Base-by-base conservation (phyloP, 805 yeast genomes). In the Starmerella sirachaensis region DNA sequence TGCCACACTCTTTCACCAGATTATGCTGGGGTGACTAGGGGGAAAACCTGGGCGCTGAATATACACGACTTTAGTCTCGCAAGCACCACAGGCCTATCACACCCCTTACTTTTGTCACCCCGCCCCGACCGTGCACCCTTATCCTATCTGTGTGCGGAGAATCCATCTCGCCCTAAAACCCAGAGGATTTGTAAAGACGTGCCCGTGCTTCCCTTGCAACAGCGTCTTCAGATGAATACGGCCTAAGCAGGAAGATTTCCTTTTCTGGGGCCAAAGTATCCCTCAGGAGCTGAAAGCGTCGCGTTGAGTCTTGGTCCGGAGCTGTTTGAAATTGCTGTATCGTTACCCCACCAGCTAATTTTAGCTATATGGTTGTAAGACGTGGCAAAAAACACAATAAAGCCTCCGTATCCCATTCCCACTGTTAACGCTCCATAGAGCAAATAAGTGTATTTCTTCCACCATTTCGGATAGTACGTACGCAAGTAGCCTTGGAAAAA, bases 341-440 rank as follows among this genome's bases (percentile, higher is more conserved):
- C 25, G 40, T 72, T 74, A 1, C 82, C 83, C 83, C 83, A 76
- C 82, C 83, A 76, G 26, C 55, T 43, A 9, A 74, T 35, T 5
- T 51, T 43, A 67, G 20, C 79, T 78, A 3, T 78, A 70, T 59
- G 56, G 9, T 41, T 38, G 29, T 46, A 46, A 7, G 59, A 59
- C 19, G 70, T 62, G 22, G 61, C 53, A 39, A 66, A 64, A 46
- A 68, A 68, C 14, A 66, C 61, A 34, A 67, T 35, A 30, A 69
- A 50, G 1, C 71, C 70, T 38, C 69, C 61, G 45, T 66, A 63
- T 1, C 72, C 73, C 6, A 65, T 65, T 1, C 74, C 74, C 3
- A 70, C 68, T 4, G 69, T 60, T 5, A 68, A 52, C 1, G 68
- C 72, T 40, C 70, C 63, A 18, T 67, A 63, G 28, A 69, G 53